Conservation (phyloP, 2,329 filamentous ascomycete genomes). For the Clarireedia homoeocarpa region DNA sequence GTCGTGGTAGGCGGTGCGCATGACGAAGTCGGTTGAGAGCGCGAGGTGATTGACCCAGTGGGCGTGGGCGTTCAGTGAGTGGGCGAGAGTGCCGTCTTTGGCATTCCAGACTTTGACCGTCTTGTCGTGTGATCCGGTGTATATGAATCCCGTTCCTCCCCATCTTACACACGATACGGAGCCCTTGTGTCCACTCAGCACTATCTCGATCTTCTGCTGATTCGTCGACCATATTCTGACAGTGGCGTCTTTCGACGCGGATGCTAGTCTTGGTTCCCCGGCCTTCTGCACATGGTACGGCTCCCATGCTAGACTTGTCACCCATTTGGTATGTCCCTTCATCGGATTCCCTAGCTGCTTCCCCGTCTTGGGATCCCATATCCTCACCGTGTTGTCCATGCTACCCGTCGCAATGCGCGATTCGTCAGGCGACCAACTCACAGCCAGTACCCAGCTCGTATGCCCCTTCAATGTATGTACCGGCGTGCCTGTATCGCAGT, state of each 20-base stretch:
- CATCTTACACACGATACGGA: conserved; percentile 87
- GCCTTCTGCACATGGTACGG: conserved; percentile 76
- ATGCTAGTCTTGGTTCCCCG: conserved; percentile 72
- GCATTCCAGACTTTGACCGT: conserved; percentile 88
- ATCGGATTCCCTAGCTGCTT: conserved; percentile 60
- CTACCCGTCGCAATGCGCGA: conserved; percentile 77
- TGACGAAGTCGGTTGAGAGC: conserved; percentile 82
- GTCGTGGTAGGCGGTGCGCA: conserved; percentile 81
- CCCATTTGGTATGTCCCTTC: conserved; percentile 83
- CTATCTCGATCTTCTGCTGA: conserved; percentile 68
- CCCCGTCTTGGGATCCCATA: conserved; percentile 83
- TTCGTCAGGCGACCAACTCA: conserved; percentile 81
- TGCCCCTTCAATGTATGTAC: conserved; percentile 81
- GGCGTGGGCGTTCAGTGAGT: conserved; percentile 73
- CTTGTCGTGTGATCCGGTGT: conserved; percentile 84
- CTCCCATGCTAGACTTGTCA: conserved; percentile 85
- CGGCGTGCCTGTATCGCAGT: conserved; percentile 87
- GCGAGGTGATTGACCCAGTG: conserved; percentile 97
- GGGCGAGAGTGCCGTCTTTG: conserved; percentile 67
- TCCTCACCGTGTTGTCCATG: conserved; percentile 84
- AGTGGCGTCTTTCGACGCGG: conserved; percentile 82
- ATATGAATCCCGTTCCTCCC: conserved; percentile 83
- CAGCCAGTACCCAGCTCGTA: conserved; percentile 80
- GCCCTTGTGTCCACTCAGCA: conserved; percentile 81
- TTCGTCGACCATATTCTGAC: conserved; percentile 82